Base-by-base conservation (phyloP, 2,329 filamentous ascomycete genomes). In the Thielaviopsis populi region DNA sequence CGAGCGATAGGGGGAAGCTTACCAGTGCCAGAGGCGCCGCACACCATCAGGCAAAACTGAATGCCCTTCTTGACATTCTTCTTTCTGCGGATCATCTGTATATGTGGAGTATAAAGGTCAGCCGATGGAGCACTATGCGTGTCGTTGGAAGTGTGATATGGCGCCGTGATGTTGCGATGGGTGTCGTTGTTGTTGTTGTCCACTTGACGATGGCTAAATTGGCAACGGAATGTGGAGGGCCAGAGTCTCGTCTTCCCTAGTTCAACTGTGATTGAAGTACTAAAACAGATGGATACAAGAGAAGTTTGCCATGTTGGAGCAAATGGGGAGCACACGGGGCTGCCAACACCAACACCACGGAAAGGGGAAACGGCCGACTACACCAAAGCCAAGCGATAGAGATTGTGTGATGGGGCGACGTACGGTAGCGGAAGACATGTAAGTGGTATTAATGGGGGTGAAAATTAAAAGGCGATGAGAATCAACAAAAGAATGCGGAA, bases 61-160 rank as follows among this genome's bases (percentile, higher is more conserved):
- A 99, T 97, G 75, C 94, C 94, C 85, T 96, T 96, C 88, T 96
- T 96, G 80, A 99, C 92, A 84, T 99, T 97, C 89, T 99, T 99
- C 92, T 99, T 99, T 79, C 90, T 88, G 79, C 94, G 91, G 76
- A 96, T 91, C 88, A 96, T 94, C 95, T 89, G 85, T 90, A 76
- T 67, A 71, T 11, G 56, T 56, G 43, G 41, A 58, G 37, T 30
- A 48, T 69, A 75, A 65, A 75, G 72, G 68, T 63, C 56, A 66
- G 66, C 43, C 8, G 66, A 27, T 37, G 27, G 27, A 27, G 50
- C 50, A 53, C 58, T 30, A 64, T 50, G 46, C 62, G 64, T 59
- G 66, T 63, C 60, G 66, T 63, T 30, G 42, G 24, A 37, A 53
- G 10, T 53, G 61, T 59, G 58, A 60, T 61, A 61, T 59, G 53